Evolutionary conservation across 75 land plant genomes (phyloP).

Genomic region (Sequoiadendron giganteum): DNA sequence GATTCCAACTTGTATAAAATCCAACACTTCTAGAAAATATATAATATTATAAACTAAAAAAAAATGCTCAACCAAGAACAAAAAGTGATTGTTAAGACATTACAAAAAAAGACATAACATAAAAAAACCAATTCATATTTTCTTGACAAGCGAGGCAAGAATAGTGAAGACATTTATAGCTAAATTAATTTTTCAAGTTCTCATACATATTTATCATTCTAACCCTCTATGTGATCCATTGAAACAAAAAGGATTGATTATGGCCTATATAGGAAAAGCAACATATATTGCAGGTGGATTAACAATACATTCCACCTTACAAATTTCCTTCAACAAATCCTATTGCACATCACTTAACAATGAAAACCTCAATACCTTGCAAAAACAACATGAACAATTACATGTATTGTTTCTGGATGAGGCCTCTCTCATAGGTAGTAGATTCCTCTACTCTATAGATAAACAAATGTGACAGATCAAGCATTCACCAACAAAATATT

Average conservation of each 20-base stretch:
- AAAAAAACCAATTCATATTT: too few relatives aligned
- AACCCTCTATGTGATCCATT: neutral
- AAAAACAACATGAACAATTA: neutral
- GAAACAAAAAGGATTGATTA: neutral
- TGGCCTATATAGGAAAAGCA: neutral
- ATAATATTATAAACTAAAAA: too few relatives aligned
- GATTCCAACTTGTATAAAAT: too few relatives aligned
- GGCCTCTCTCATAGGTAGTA: neutral
- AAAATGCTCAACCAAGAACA: too few relatives aligned
- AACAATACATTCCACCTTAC: neutral
- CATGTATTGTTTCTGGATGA: neutral
- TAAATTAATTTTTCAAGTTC: too few relatives aligned
- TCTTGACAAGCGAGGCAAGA: too few relatives aligned
- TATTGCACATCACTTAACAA: neutral
- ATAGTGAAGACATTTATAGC: too few relatives aligned
- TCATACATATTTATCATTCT: too few relatives aligned
- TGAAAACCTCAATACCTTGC: neutral
- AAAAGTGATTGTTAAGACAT: too few relatives aligned
- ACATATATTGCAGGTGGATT: neutral
- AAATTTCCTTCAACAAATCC: neutral
- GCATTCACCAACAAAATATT: too few relatives aligned
- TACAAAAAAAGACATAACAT: too few relatives aligned
- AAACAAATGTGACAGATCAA: neutral
- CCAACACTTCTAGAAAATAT: too few relatives aligned
- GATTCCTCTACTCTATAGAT: neutral